These are phyloP conservation scores for Tieghemiomyces parasiticus DNA, from an alignment of 192 early-diverging fungal genomes.

Conservation along the genomic window DNA sequence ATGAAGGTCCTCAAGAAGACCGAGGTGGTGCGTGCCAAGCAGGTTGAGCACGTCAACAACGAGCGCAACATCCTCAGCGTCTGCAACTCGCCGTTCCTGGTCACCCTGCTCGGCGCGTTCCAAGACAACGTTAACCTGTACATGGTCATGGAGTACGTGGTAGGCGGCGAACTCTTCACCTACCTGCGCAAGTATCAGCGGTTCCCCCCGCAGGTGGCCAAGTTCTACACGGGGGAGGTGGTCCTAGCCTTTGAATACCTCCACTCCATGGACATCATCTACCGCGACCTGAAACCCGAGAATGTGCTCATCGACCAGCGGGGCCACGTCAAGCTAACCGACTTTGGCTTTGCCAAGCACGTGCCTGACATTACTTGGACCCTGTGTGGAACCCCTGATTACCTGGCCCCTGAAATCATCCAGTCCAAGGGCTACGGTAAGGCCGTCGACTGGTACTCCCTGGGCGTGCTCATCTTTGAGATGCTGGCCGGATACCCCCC, in stretches of 20 bases:
- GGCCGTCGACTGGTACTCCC: constrained; percentile 91
- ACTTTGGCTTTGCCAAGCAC: constrained; percentile 79
- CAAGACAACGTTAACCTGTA: constrained; percentile 87
- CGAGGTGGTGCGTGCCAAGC: constrained; percentile 87
- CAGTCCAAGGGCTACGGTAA: constrained; percentile 86
- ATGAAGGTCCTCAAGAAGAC: constrained; percentile 93
- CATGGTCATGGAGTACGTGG: constrained; percentile 92
- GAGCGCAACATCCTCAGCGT: constrained; percentile 85
- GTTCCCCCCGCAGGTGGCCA: constrained; percentile 75
- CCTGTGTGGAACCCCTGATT: constrained; percentile 71
- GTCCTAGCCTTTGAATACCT: constrained; percentile 80
- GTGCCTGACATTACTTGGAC: constrained; percentile 75
- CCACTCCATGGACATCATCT: constrained; percentile 74
- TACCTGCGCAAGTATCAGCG: constrained; percentile 59
- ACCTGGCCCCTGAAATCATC: constrained; percentile 79
- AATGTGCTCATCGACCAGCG: constrained; percentile 57
- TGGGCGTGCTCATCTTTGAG: constrained; percentile 87
- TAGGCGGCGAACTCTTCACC: constrained; percentile 84
- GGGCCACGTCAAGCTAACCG: constrained; percentile 78
- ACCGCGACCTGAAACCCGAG: constrained; percentile 86
- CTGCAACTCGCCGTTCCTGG: constrained; percentile 79
- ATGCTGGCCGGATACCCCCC: constrained; percentile 93
- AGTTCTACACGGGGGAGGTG: constrained; percentile 83
- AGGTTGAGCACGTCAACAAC: constrained; percentile 97
- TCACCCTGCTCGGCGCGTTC: constrained; percentile 85